phyloP scores from a whole-genome alignment of 495 filamentous ascomycete species.

The Neurospora cerealis region DNA sequence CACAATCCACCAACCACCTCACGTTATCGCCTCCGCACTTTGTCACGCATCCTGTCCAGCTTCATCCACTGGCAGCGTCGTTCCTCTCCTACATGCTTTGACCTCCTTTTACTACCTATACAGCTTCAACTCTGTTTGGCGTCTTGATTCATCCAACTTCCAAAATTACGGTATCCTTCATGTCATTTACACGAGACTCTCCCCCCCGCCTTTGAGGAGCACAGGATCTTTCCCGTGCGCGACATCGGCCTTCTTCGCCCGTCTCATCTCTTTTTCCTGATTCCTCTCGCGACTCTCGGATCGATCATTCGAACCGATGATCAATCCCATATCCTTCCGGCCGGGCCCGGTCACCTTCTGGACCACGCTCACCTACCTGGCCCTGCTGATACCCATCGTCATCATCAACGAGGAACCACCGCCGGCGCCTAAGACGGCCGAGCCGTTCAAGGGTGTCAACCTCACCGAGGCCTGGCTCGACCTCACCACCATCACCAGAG shows the following conservation, averaged over 20 bases:
- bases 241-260: neutral
- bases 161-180: neutral
- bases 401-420: constrained; percentile 69
- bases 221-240: neutral
- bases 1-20: neutral
- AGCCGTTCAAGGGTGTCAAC: constrained; percentile 42
- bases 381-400: constrained; percentile 58
- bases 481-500: constrained; percentile 59
- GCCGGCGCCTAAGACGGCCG: constrained; percentile 45
- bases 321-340: constrained; percentile 42
- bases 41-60: neutral
- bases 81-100: neutral
- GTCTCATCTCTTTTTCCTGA: neutral
- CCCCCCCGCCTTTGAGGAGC: neutral
- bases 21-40: neutral
- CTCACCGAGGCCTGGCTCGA: constrained; percentile 81
- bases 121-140: neutral
- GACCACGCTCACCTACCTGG: constrained; percentile 58
- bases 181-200: neutral
- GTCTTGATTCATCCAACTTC: neutral
- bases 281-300: neutral
- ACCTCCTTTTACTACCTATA: neutral
- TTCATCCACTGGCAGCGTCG: neutral
- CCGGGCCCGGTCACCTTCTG: constrained; percentile 64
- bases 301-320: constrained; percentile 6